These are phyloP conservation scores for Linnemannia schmuckeri DNA, from an alignment of 192 early-diverging fungal genomes.

Conservation along the genomic window DNA sequence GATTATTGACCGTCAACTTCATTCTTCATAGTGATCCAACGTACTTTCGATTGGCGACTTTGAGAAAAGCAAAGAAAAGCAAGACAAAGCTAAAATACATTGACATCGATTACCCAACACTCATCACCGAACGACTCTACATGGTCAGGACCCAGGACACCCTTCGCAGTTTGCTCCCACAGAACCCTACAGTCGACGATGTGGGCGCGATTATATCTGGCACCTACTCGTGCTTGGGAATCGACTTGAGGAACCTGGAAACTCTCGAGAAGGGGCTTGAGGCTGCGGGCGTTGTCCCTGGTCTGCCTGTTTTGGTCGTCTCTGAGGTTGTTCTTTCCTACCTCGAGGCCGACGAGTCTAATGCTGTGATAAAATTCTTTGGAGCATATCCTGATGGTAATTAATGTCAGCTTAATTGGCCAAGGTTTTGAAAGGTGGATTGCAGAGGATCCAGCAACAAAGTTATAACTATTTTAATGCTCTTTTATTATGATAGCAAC, in stretches of 20 bases:
- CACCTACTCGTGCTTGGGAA: slow-evolving; percentile 42
- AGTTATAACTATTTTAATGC: neutral
- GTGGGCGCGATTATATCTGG: slow-evolving; percentile 37
- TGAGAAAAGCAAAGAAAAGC: slow-evolving; percentile 15
- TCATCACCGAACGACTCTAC: slow-evolving; percentile 43
- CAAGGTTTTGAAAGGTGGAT: neutral
- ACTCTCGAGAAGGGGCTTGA: slow-evolving; percentile 17
- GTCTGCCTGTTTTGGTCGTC: slow-evolving; percentile 36
- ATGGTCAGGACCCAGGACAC: slow-evolving; percentile 41
- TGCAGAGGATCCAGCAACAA: neutral
- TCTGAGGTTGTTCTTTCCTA: slow-evolving; percentile 51
- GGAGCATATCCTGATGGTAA: slow-evolving; percentile 36
- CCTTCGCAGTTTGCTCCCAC: slow-evolving; percentile 26
- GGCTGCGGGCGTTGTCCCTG: slow-evolving; percentile 11
- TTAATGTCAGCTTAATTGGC: neutral
- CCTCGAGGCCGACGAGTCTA: slow-evolving; percentile 41
- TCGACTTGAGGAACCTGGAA: slow-evolving; percentile 38
- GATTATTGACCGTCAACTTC: neutral
- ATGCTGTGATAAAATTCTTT: slow-evolving; percentile 44
- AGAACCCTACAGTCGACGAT: slow-evolving; percentile 40
- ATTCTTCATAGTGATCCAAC: slow-evolving; percentile 34
- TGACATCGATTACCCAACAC: slow-evolving; percentile 48
- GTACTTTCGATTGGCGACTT: slow-evolving; percentile 32
- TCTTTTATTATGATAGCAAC: slow-evolving; percentile 22
- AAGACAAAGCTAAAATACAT: slow-evolving; percentile 43